Base-by-base conservation (phyloP, 2,329 filamentous ascomycete species). In the Exophiala dermatitidis region DNA sequence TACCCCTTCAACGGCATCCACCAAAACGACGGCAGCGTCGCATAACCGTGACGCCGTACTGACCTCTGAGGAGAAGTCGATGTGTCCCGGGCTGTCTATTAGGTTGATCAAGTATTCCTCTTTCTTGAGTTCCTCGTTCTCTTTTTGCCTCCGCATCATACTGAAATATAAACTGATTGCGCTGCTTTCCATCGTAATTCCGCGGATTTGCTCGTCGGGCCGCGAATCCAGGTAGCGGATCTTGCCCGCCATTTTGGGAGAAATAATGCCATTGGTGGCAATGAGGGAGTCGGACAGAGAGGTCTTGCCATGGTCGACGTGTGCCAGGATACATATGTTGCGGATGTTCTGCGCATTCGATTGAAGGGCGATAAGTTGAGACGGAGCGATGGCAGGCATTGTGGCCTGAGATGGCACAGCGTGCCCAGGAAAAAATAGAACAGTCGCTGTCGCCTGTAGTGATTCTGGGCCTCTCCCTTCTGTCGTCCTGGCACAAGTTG, bases 121-220 rank as follows among this genome's bases (percentile, higher is more conserved):
- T 19, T 86, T 78, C 64, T 84, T 79, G 0, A 88, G 85, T 9
- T 76, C 67, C 4, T 81, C 81, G 10, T 89, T 84, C 1, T 85
- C 84, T 31, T 55, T 50, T 45, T 54, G 43, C 62, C 88, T 82
- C 62, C 90, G 81, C 50, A 95, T 75, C 79, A 97, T 88, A 34
- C 90, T 94, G 69, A 98, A 98, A 72, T 87, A 94, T 33, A 98
- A 77, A 0, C 93, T 97, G 60, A 98, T 98, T 58, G 93, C 93
- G 4, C 91, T 97, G 0, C 93, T 97, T 70, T 98, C 93, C 93
- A 98, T 98, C n/a, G 93, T 98, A 67, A 98, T 98, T 52, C 93
- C 93, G 60, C 93, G 85, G 10, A 88, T 80, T 72, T 98, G 93
- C 70, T 98, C 93, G 71, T 98, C 93, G 1, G 91, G 91, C 41